A percentile compares a stretch with the other conserved stretches of the same genome.
These are phyloP conservation scores for Cylindrotheca fusiformis DNA, from an alignment of 108 stramenopile species.

Conservation along the genomic window DNA sequence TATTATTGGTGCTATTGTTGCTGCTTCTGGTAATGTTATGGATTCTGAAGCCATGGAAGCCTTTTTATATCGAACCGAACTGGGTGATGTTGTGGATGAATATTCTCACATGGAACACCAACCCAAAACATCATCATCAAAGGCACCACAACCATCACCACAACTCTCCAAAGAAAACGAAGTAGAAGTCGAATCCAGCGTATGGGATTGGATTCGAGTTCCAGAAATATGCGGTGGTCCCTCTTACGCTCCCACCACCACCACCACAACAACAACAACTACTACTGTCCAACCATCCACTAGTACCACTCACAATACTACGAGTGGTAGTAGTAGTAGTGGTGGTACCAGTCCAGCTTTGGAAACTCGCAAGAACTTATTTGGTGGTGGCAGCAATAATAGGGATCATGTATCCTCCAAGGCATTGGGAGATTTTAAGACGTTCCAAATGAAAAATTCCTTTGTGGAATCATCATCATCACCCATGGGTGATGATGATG, in stretches of 20 bases:
- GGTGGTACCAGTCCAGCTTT: too few species aligned
- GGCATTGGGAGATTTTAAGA: constrained; percentile 27
- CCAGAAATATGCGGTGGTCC: too few species aligned
- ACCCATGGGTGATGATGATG: constrained; percentile 2
- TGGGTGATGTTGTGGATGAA: neutral
- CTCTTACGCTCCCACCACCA: too few species aligned
- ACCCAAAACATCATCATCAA: neutral
- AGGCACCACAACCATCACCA: neutral
- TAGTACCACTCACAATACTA: too few species aligned
- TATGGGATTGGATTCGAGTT: too few species aligned
- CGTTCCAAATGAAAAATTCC: constrained; percentile 34
- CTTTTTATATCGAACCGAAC: constrained; percentile 67
- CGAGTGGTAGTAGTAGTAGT: too few species aligned
- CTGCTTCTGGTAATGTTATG: neutral
- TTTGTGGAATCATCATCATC: constrained; percentile 27
- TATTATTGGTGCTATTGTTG: too few species aligned
- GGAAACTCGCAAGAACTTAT: too few species aligned
- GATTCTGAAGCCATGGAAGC: constrained; percentile 72
- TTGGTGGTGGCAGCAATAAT: neutral
- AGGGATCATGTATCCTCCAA: constrained; percentile 22
- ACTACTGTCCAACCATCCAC: too few species aligned
- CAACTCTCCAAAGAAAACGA: neutral
- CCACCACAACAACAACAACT: too few species aligned
- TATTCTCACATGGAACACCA: neutral
- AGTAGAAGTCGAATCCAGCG: neutral